Conservation (phyloP, 768 basidiomycete genomes). For the Phlebiopsis flavidoalba region DNA sequence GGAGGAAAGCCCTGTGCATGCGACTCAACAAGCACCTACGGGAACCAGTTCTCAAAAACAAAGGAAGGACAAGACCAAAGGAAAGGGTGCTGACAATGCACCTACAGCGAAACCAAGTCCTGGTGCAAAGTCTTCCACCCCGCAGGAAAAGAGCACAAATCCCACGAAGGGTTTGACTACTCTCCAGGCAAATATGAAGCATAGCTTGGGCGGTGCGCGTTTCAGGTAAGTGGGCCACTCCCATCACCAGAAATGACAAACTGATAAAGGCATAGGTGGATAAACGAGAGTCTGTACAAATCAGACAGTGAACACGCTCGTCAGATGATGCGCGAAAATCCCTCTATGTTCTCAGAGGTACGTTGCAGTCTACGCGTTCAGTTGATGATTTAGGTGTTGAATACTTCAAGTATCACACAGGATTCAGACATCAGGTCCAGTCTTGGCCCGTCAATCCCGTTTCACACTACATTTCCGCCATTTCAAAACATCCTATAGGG, state of each 20-base stretch:
- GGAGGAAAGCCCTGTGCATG: background rate
- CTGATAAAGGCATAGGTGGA: slow-evolving; percentile 48
- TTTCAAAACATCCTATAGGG: slow-evolving; percentile 58
- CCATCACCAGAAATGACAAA: background rate
- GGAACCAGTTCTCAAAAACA: background rate
- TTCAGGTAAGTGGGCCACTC: slow-evolving; percentile 54
- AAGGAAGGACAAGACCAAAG: slow-evolving; percentile 3
- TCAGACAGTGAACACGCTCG: slow-evolving; percentile 70
- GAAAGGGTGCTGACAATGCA: background rate
- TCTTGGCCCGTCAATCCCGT: slow-evolving; percentile 95
- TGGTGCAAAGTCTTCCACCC: background rate
- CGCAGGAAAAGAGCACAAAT: slow-evolving; percentile 6
- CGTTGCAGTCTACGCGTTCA: slow-evolving; percentile 5
- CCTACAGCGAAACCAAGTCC: background rate
- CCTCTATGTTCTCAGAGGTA: slow-evolving; percentile 80
- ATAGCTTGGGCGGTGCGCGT: slow-evolving; percentile 79
- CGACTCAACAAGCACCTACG: background rate
- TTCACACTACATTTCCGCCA: slow-evolving; percentile 63
- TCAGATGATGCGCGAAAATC: slow-evolving; percentile 80
- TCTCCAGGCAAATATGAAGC: slow-evolving; percentile 74
- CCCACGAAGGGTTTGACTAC: slow-evolving; percentile 45
- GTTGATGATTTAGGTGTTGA: too few relatives aligned
- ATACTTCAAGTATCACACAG: slow-evolving; percentile 72
- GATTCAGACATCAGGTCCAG: slow-evolving; percentile 87
- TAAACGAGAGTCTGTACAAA: slow-evolving; percentile 93